Conservation (phyloP, 805 yeast genomes). For the Saturnispora bothae region DNA sequence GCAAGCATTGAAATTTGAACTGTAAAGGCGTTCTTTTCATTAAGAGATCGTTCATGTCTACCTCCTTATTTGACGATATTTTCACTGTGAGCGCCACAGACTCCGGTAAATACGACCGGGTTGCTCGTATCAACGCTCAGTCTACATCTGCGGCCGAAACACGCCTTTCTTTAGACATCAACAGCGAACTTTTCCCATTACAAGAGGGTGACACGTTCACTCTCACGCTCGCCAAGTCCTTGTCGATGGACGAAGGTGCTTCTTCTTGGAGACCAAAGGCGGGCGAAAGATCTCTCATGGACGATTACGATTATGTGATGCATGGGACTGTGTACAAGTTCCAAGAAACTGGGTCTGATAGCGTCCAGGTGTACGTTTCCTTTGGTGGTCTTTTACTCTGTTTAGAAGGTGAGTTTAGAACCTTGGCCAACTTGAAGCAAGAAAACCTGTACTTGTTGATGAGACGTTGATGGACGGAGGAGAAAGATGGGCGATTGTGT, state of each 20-base stretch:
- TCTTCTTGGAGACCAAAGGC: slow-evolving; percentile 71
- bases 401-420: slow-evolving; percentile 89
- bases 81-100: slow-evolving; percentile 80
- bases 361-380: slow-evolving; percentile 82
- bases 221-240: slow-evolving; percentile 71
- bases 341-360: slow-evolving; percentile 65
- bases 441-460: slow-evolving; percentile 86
- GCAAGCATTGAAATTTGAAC: no score
- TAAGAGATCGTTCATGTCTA: no score
- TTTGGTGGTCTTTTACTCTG: slow-evolving; percentile 93
- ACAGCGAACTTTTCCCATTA: slow-evolving; percentile 87
- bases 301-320: slow-evolving; percentile 97
- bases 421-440: slow-evolving; percentile 80
- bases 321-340: slow-evolving; percentile 95
- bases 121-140: slow-evolving; percentile 76
- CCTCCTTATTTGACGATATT: slow-evolving; percentile 86
- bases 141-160: slow-evolving; percentile 76
- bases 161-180: slow-evolving; percentile 78
- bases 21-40: no score
- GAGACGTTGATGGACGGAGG: slow-evolving; percentile 49
- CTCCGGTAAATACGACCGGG: slow-evolving; percentile 84
- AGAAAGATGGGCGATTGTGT: no score
- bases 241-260: slow-evolving; percentile 42
- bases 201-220: slow-evolving; percentile 67
- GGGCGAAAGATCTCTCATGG: slow-evolving; percentile 80